Evolutionary conservation across 306 rosid genomes (phyloP).

Genomic region (Fragaria vesca): DNA sequence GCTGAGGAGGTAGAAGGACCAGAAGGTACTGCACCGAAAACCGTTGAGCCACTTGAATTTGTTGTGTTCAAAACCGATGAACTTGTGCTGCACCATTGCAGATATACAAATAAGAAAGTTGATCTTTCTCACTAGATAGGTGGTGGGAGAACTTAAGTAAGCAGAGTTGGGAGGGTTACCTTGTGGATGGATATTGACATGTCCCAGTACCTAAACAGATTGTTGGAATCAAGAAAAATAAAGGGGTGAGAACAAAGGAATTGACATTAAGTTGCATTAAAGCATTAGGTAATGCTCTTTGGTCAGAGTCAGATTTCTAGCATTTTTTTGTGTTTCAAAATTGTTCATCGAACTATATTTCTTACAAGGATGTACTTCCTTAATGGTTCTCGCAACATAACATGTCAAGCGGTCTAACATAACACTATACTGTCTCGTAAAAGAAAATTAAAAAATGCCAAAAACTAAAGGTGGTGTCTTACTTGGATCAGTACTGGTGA

Average conservation of each 20-base stretch:
- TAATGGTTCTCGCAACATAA: not conserved
- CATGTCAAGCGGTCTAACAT: not conserved
- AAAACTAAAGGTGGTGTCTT: constrained; percentile 24
- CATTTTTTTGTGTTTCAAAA: not conserved
- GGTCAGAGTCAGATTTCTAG: not conserved
- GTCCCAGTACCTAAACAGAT: constrained; percentile 56
- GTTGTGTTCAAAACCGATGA: constrained; percentile 77
- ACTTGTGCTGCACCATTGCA: constrained; percentile 59
- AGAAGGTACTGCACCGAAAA: constrained; percentile 71
- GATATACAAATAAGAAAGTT: constrained; percentile 12
- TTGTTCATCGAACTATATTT: not conserved
- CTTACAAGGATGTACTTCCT: not conserved
- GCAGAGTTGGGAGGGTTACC: constrained; percentile 37
- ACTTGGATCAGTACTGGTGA: constrained; percentile 79
- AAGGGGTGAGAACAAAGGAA: not conserved
- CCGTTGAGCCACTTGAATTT: constrained; percentile 76
- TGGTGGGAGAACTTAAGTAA: constrained; percentile 3
- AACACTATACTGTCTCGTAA: not conserved
- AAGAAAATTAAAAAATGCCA: not conserved
- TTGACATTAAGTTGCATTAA: not conserved
- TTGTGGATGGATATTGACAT: constrained; percentile 70
- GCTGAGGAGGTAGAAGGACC: constrained; percentile 46
- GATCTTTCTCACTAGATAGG: constrained; percentile 3
- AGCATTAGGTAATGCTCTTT: not conserved
- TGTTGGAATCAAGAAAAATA: constrained; percentile 1